A percentile compares a stretch with the other conserved stretches of the same genome.
Conservation (phyloP, 2,329 filamentous ascomycete genomes). For the Exophiala viscosa region DNA sequence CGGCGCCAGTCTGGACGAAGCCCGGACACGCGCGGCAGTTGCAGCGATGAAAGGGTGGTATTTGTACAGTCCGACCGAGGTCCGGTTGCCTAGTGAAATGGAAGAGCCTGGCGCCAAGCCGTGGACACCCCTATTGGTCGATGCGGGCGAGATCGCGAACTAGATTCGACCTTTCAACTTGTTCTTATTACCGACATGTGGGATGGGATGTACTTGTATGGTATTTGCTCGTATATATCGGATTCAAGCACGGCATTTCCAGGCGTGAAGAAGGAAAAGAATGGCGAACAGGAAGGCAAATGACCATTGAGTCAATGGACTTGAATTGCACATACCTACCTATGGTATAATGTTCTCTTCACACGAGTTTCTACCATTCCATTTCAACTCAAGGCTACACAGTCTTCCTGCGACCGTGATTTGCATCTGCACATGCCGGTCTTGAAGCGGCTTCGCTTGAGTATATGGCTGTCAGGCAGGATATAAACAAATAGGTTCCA, state of each 20-base stretch:
- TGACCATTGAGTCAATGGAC: conserved; percentile 1
- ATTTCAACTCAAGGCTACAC: too few species aligned
- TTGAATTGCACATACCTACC: neutral
- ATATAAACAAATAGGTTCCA: too few species aligned
- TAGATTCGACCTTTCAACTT: conserved; percentile 29
- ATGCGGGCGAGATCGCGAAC: conserved; percentile 66
- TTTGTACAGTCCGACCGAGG: conserved; percentile 74
- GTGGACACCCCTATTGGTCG: conserved; percentile 66
- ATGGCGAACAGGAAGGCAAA: neutral
- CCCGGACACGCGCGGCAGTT: conserved; percentile 74
- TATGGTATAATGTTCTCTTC: neutral
- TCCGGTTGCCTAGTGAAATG: conserved; percentile 67
- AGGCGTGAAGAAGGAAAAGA: conserved; percentile 3
- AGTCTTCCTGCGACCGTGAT: too few species aligned
- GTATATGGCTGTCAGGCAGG: too few species aligned
- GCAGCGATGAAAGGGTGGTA: conserved; percentile 92
- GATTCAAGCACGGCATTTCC: conserved; percentile 9
- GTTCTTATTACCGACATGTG: conserved; percentile 2
- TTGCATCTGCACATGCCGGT: too few species aligned
- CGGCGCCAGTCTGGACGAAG: conserved; percentile 72
- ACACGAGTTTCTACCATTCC: too few species aligned
- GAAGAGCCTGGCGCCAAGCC: conserved; percentile 57
- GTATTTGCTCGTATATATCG: conserved; percentile 6
- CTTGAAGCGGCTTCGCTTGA: too few species aligned
- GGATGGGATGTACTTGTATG: conserved; percentile 13